These are phyloP conservation scores for Phytophthora sp. DNA, from an alignment of 352 stramenopile species.

Conservation along the genomic window DNA sequence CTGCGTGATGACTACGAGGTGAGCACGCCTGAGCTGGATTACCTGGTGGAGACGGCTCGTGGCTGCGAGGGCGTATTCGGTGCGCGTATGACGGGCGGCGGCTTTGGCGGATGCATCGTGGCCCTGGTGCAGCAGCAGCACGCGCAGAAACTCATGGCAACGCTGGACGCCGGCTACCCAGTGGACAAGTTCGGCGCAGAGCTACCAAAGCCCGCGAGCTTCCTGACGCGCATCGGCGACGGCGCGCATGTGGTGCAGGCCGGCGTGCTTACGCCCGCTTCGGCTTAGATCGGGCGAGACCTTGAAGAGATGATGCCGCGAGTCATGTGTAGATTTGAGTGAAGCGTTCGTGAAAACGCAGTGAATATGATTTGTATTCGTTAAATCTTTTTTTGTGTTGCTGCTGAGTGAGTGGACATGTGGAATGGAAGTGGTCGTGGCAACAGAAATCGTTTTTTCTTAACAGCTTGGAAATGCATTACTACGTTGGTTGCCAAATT, in stretches of 20 bases:
- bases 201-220: slow-evolving; percentile 64
- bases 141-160: slow-evolving; percentile 67
- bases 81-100: slow-evolving; percentile 94
- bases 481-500: no score
- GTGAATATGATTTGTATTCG: no score
- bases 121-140: slow-evolving; percentile 87
- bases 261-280: slow-evolving; percentile 8
- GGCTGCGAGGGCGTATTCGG: slow-evolving; percentile 94
- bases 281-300: slow-evolving; percentile 12
- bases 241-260: slow-evolving; percentile 63
- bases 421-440: no score
- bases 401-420: no score
- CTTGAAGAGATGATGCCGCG: no score
- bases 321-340: no score
- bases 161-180: slow-evolving; percentile 83
- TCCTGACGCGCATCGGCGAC: slow-evolving; percentile 66
- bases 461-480: no score
- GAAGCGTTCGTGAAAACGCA: no score
- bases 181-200: slow-evolving; percentile 43
- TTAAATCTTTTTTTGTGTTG: no score
- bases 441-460: no score
- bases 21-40: slow-evolving; percentile 90
- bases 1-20: slow-evolving; percentile 94
- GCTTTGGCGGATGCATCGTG: slow-evolving; percentile 97
- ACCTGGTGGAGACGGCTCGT: slow-evolving; percentile 92